Evolutionary conservation across 306 rosid genomes (phyloP).

Genomic region (Glycine tomentella): DNA sequence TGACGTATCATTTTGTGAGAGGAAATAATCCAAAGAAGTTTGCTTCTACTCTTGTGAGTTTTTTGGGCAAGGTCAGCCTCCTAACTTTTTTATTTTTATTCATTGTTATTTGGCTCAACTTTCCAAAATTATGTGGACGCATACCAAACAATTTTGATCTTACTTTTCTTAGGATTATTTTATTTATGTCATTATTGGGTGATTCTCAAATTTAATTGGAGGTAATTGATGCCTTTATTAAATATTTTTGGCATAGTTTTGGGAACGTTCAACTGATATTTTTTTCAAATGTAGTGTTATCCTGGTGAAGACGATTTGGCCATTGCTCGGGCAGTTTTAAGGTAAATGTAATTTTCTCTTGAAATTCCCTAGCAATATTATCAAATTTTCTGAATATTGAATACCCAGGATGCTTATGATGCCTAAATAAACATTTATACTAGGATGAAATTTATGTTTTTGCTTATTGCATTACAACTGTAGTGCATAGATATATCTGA

Average conservation of each 20-base stretch:
- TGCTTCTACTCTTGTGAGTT: constrained; percentile 77
- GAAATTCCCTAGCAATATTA: constrained; percentile 7
- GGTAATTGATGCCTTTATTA: no score
- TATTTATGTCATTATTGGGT: constrained; percentile 25
- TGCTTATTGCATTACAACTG: constrained; percentile 6
- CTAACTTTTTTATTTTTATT: not conserved
- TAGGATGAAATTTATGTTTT: not conserved
- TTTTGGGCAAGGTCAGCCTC: constrained; percentile 83
- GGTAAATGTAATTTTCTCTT: constrained; percentile 59
- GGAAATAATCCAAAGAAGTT: constrained; percentile 85
- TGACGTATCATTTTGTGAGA: constrained; percentile 77
- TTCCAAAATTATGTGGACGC: constrained; percentile 24
- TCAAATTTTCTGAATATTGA: not conserved
- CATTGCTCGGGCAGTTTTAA: constrained; percentile 82
- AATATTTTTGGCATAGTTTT: constrained; percentile 29
- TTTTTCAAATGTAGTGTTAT: constrained; percentile 74
- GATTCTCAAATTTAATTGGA: constrained; percentile 30
- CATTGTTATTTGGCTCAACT: constrained; percentile 33
- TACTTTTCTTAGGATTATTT: constrained; percentile 19
- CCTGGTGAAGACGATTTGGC: constrained; percentile 98
- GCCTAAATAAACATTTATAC: constrained; percentile 8
- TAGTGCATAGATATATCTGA: constrained; percentile 8
- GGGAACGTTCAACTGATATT: constrained; percentile 41
- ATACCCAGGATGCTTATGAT: not conserved
- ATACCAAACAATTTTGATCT: constrained; percentile 27